phyloP scores from a whole-genome alignment of 2,329 filamentous ascomycete genomes.

The Ilyonectria sp. region DNA sequence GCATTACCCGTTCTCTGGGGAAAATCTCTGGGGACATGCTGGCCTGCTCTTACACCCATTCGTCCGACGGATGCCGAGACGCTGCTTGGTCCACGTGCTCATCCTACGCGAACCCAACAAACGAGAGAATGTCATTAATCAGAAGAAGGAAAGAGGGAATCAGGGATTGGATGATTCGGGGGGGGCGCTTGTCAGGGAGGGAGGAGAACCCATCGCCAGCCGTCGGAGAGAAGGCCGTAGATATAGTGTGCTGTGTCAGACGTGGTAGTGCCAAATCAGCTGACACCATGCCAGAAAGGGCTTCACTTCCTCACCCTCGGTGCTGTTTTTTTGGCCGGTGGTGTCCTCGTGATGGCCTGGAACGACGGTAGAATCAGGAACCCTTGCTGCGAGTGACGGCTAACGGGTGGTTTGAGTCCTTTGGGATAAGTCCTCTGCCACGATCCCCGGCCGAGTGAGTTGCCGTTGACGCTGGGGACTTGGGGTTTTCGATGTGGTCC shows the following conservation, averaged over 20 bases:
- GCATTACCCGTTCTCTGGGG: background rate
- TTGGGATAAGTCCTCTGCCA: constrained; percentile 20
- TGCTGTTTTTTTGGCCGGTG: background rate
- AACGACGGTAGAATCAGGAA: constrained; percentile 9
- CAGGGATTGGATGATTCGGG: constrained; percentile 3
- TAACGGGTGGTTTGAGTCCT: background rate
- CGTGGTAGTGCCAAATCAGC: constrained; percentile 11
- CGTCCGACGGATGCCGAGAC: constrained; percentile 14
- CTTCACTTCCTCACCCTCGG: constrained; percentile 1
- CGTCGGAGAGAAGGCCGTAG: constrained; percentile 25
- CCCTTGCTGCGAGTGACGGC: background rate
- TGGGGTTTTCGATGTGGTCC: background rate
- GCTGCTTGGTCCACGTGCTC: constrained; percentile 22
- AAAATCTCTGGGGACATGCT: background rate
- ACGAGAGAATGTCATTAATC: background rate
- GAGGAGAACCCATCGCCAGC: background rate
- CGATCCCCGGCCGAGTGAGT: background rate
- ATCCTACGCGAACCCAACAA: background rate
- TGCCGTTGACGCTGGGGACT: background rate
- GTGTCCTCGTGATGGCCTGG: constrained; percentile 8
- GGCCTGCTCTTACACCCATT: constrained; percentile 19
- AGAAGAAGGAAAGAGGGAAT: background rate
- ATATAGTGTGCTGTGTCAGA: background rate
- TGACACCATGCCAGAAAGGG: constrained; percentile 21
- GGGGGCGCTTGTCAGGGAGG: background rate